Base-by-base conservation (phyloP, 1,284 basidiomycete genomes). In the Xerocomus amazonicus region DNA sequence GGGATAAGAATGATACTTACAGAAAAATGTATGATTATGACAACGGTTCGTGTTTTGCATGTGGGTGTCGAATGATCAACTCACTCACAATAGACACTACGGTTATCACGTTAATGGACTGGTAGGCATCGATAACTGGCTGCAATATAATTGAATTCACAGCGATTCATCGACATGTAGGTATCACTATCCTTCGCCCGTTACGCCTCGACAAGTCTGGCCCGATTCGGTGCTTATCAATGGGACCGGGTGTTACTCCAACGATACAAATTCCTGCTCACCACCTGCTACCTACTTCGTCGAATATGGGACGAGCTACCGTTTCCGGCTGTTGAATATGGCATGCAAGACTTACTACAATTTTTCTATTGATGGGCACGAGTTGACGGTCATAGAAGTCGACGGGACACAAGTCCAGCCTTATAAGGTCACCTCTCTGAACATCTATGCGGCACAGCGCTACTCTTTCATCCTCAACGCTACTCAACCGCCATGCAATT, bases 161-260 rank as follows among this genome's bases (percentile, higher is more conserved):
- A 31, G n/a, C 33, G n/a, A 56, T 27, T 17, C 10, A 17, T 32
- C 8, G n/a, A 23, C 9, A 12, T 29, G 33, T 9, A 70, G 69
- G 67, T 70, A 70, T 48, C 71, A 72, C 47, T 26, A 52, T 63
- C 28, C 56, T 43, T 42, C 33, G 28, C 16, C 50, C 54, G 48
- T 52, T 19, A 39, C 40, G 32, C 47, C 51, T 47, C 6, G 57
- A 50, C 27, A 47, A 35, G 33, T 55, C 13, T 55, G 60, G 4
- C 70, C 73, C 5, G 64, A 74, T 48, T 65, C 68, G 0, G 69
- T 69, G 2, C 58, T 78, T 10, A 73, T 80, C 59, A 79, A 81
- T 49, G 79, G 80, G 3, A 55, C 59, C 12, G 77, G 77, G 2
- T 65, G 72, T 4, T 76, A 58, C 39, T 31, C 26, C 3, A 23